These are phyloP conservation scores for Candida multigemmis DNA, from an alignment of 805 yeast species.

Conservation along the genomic window DNA sequence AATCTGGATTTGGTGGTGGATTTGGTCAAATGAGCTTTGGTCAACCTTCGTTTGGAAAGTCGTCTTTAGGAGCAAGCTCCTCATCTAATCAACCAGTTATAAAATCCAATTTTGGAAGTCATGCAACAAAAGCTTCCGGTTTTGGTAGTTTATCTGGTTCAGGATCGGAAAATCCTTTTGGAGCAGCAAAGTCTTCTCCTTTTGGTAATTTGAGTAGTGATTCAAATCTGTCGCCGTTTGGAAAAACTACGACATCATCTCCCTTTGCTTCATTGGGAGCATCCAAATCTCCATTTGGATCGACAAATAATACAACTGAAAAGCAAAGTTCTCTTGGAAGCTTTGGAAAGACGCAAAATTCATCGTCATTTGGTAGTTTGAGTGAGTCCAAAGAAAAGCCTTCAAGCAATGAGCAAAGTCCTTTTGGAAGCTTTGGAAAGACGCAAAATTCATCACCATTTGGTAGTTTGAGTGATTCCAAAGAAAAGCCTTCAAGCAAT, in stretches of 20 bases:
- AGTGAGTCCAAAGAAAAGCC: background rate
- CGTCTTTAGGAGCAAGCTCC: slow-evolving; percentile 4
- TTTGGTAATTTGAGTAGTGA: slow-evolving; percentile 2
- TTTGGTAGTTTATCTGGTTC: slow-evolving; percentile 1
- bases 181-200: background rate
- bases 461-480: slow-evolving; percentile 4
- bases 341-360: slow-evolving; percentile 3
- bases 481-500: background rate
- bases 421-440: slow-evolving; percentile 1
- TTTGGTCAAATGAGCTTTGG: slow-evolving; percentile 5
- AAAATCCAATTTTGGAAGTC: slow-evolving; percentile 8
- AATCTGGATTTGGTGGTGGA: slow-evolving; percentile 8
- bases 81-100: slow-evolving; percentile 3
- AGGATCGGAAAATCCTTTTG: slow-evolving; percentile 1
- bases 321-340: slow-evolving; percentile 1
- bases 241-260: slow-evolving; percentile 1
- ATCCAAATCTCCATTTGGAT: slow-evolving; percentile 5
- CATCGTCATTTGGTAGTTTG: slow-evolving; percentile 9
- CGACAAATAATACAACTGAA: background rate
- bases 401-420: background rate
- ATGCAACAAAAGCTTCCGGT: slow-evolving; percentile 2
- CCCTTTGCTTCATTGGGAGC: slow-evolving; percentile 3
- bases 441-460: slow-evolving; percentile 9
- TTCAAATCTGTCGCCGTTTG: background rate
- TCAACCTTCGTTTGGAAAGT: slow-evolving; percentile 3